phyloP scores from a whole-genome alignment of 345 rosid species.

The Noccaea bulbosa region DNA sequence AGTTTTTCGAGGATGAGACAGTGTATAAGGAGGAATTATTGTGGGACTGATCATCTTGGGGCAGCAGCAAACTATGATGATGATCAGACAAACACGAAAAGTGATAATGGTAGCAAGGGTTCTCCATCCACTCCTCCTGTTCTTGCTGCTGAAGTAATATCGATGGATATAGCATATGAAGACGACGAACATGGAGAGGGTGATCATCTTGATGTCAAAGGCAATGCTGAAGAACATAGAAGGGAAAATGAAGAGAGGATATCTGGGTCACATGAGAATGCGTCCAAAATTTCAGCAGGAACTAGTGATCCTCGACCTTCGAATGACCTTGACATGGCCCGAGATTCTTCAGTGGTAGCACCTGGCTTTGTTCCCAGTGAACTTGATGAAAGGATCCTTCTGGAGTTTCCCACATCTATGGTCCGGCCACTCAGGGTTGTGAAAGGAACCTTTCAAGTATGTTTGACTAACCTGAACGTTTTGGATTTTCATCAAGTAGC shows the following conservation, averaged over 20 bases:
- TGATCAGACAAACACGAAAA: constrained; percentile 56
- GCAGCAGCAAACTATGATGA: constrained; percentile 91
- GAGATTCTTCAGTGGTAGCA: constrained; percentile 63
- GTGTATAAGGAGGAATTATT: constrained; percentile 79
- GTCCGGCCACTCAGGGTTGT: constrained; percentile 85
- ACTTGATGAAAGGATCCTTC: constrained; percentile 85
- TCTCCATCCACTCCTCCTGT: constrained; percentile 67
- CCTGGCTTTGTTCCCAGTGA: constrained; percentile 92
- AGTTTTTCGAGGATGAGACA: constrained; percentile 95
- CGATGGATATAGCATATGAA: constrained; percentile 69
- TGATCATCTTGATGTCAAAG: constrained; percentile 59
- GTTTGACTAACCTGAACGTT: constrained; percentile 39
- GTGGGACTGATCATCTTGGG: constrained; percentile 86
- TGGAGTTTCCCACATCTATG: constrained; percentile 94
- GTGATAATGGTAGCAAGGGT: constrained; percentile 52
- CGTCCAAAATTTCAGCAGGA: constrained; percentile 53
- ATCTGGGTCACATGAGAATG: constrained; percentile 57
- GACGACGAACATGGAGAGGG: constrained; percentile 79
- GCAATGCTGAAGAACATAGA: constrained; percentile 48
- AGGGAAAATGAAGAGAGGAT: constrained; percentile 53
- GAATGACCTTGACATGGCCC: constrained; percentile 54
- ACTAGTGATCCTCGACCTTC: constrained; percentile 55
- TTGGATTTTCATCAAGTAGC: constrained; percentile 22
- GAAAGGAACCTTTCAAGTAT: constrained; percentile 93
- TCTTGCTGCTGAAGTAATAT: constrained; percentile 87